Evolutionary conservation across 169 alveolate species (phyloP).

Genomic region (Eimeria zaria): DNA sequence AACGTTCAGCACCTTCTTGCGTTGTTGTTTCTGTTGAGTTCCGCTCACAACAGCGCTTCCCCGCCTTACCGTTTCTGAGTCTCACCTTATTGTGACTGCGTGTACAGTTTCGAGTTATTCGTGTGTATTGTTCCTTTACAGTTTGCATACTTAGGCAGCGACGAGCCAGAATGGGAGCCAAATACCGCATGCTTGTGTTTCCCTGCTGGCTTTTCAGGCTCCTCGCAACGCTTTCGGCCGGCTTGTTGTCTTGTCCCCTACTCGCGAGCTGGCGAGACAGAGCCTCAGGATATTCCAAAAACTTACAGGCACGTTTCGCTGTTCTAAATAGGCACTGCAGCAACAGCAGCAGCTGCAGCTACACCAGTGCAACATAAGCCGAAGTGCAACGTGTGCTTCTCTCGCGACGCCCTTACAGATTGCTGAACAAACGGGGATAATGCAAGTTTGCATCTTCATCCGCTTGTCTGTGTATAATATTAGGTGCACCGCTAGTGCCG

Average conservation of each 20-base stretch:
- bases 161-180: not conserved
- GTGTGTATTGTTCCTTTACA: not conserved
- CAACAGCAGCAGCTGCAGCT: not conserved
- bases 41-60: no score
- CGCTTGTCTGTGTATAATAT: not conserved
- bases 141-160: not conserved
- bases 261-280: conserved; percentile 86
- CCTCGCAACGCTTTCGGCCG: conserved; percentile 80
- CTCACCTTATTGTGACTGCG: not conserved
- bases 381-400: not conserved
- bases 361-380: not conserved
- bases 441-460: not conserved
- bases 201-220: conserved; percentile 17
- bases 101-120: not conserved
- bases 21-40: not conserved
- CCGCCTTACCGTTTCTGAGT: not conserved
- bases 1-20: not conserved
- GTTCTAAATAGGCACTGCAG: not conserved
- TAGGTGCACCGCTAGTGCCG: not conserved
- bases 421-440: not conserved
- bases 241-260: conserved; percentile 78
- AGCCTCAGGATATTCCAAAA: conserved; percentile 79
- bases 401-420: not conserved
- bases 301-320: conserved; percentile 39
- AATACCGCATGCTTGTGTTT: not conserved